Evolutionary conservation across 257 asterid species (phyloP).

Genomic region (Solanum ahanhuiri): DNA sequence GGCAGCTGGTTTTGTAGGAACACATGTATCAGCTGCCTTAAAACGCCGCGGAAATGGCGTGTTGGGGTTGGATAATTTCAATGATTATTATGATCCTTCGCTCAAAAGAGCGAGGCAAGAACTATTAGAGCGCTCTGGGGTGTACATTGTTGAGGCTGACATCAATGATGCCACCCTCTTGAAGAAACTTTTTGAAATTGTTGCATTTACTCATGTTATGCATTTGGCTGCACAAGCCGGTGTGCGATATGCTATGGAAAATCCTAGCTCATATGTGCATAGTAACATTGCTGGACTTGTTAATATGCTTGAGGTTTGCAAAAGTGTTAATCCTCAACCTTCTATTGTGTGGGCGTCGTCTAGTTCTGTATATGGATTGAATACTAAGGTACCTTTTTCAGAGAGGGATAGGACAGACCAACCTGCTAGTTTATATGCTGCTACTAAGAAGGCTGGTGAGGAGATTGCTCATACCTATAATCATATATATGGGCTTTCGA

Average conservation of each 20-base stretch:
- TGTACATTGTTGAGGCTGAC: conserved; percentile 91
- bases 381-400: conserved; percentile 81
- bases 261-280: conserved; percentile 90
- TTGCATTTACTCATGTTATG: conserved; percentile 87
- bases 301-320: conserved; percentile 76
- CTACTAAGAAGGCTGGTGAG: conserved; percentile 72
- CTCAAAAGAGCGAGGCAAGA: conserved; percentile 75
- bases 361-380: conserved; percentile 92
- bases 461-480: conserved; percentile 9
- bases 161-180: conserved; percentile 53
- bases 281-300: conserved; percentile 94
- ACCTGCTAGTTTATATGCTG: conserved; percentile 91
- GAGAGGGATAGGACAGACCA: conserved; percentile 86
- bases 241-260: conserved; percentile 91
- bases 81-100: conserved; percentile 69
- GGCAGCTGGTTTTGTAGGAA: conserved; percentile 94
- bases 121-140: conserved; percentile 64
- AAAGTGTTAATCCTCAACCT: conserved; percentile 80
- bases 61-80: conserved; percentile 78
- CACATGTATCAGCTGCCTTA: conserved; percentile 84
- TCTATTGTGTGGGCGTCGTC: conserved; percentile 95
- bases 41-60: conserved; percentile 97
- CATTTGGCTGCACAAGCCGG: conserved; percentile 99
- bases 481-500: conserved; percentile 10
- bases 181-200: conserved; percentile 66